These are phyloP conservation scores for Allium fistulosum DNA, from an alignment of 106 monocot genomes.

Conservation along the genomic window DNA sequence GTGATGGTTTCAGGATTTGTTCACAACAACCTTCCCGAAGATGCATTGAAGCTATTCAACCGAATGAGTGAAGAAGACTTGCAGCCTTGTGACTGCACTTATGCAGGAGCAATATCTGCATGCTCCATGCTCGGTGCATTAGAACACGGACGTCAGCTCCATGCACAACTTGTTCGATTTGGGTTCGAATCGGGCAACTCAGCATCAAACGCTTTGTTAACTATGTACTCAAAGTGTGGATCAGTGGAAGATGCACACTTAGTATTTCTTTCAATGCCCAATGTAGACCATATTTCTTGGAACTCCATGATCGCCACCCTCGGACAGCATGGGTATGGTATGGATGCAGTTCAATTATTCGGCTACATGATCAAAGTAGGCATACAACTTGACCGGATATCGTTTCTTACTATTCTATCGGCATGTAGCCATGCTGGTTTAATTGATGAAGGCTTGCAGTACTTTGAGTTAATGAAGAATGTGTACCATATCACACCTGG, in stretches of 20 bases:
- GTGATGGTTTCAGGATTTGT: constrained; percentile 79
- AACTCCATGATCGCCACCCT: constrained; percentile 90
- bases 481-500: constrained; percentile 61
- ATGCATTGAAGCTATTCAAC: constrained; percentile 60
- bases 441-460: constrained; percentile 66
- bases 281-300: constrained; percentile 74
- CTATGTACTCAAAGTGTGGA: constrained; percentile 78
- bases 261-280: constrained; percentile 67
- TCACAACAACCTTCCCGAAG: constrained; percentile 64
- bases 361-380: constrained; percentile 56
- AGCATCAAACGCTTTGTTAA: constrained; percentile 54
- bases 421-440: constrained; percentile 88
- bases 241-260: constrained; percentile 36
- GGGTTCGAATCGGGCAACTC: constrained; percentile 78
- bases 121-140: constrained; percentile 72
- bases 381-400: constrained; percentile 48
- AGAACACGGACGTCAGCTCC: constrained; percentile 58
- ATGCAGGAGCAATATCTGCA: constrained; percentile 54
- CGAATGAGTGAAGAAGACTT: constrained; percentile 47
- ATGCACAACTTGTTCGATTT: constrained; percentile 45
- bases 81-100: constrained; percentile 72
- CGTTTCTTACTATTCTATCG: constrained; percentile 63
- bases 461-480: constrained; percentile 75
- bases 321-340: constrained; percentile 85
- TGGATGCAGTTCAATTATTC: constrained; percentile 59